Conservation (phyloP, 176 grass and related monocot species). For the Oryza glumipatula region DNA sequence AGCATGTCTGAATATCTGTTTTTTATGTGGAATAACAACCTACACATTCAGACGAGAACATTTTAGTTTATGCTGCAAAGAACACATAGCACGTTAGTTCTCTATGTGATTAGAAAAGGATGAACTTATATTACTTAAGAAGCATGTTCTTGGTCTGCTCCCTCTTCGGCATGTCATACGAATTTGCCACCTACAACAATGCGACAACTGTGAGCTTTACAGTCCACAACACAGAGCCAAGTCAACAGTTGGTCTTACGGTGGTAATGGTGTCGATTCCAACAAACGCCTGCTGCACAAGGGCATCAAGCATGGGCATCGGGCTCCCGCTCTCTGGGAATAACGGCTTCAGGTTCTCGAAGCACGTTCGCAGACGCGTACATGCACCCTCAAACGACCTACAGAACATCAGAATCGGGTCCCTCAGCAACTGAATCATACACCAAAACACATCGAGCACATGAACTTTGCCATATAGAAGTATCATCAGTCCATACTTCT, state of each 20-base stretch:
- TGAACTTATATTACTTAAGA: conserved; percentile 55
- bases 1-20: conserved; percentile 81
- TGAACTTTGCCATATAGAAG: conserved; percentile 33
- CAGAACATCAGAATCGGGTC: conserved; percentile 19
- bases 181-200: conserved; percentile 59
- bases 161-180: conserved; percentile 53
- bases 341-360: conserved; percentile 87
- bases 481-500: conserved; percentile 58
- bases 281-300: conserved; percentile 80
- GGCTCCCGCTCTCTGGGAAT: conserved; percentile 61
- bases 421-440: conserved; percentile 26
- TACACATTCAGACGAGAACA: conserved; percentile 42
- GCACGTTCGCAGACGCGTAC: conserved; percentile 53
- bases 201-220: conserved; percentile 14
- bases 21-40: conserved; percentile 85
- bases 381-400: conserved; percentile 93
- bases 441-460: background rate
- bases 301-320: conserved; percentile 70
- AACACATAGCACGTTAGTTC: conserved; percentile 17
- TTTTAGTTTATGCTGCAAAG: conserved; percentile 36
- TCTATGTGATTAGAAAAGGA: conserved; percentile 30
- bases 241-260: conserved; percentile 52
- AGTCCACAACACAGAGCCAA: conserved; percentile 1
- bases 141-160: conserved; percentile 71
- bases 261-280: conserved; percentile 62